Percentiles rank a stretch among this genome's conserved stretches.
phyloP scores from a whole-genome alignment of 176 grass and related monocot species.

The Oropetium thomaeum region DNA sequence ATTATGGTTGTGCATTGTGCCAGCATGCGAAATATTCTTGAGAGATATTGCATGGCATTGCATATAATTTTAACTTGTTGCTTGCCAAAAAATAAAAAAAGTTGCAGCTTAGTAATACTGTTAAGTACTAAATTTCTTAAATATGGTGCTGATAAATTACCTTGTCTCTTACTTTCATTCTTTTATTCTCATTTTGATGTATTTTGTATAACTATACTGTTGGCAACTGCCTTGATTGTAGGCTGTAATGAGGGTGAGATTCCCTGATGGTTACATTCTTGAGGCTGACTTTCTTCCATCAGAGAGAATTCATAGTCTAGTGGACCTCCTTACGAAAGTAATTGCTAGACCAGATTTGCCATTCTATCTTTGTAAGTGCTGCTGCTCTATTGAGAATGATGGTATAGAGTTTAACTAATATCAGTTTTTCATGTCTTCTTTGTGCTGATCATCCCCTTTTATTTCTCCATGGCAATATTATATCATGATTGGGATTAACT shows the following conservation, averaged over 20 bases:
- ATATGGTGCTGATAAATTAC: background rate
- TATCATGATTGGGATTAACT: background rate
- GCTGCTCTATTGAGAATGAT: slow-evolving; percentile 3
- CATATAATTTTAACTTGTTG: background rate
- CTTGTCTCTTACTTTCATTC: slow-evolving; percentile 8
- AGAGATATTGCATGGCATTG: background rate
- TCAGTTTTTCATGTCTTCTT: background rate
- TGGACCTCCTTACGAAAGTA: slow-evolving; percentile 84
- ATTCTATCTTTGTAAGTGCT: slow-evolving; percentile 94
- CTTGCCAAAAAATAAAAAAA: background rate
- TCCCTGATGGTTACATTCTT: slow-evolving; percentile 89
- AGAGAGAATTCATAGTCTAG: slow-evolving; percentile 65
- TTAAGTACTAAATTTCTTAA: background rate
- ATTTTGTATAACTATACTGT: slow-evolving; percentile 13
- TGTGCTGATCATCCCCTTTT: background rate
- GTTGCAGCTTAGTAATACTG: background rate
- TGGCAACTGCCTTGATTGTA: slow-evolving; percentile 35
- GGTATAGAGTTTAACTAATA: background rate
- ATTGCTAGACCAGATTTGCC: slow-evolving; percentile 82
- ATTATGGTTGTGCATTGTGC: background rate
- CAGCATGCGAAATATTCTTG: background rate
- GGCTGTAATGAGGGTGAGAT: slow-evolving; percentile 76
- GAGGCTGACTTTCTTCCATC: slow-evolving; percentile 86
- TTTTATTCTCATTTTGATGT: background rate
- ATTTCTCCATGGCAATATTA: background rate